Evolutionary conservation across 768 basidiomycete genomes (phyloP), one percentile per base, ranked within the genome.

Genomic region (Boletus reticuloceps): DNA sequence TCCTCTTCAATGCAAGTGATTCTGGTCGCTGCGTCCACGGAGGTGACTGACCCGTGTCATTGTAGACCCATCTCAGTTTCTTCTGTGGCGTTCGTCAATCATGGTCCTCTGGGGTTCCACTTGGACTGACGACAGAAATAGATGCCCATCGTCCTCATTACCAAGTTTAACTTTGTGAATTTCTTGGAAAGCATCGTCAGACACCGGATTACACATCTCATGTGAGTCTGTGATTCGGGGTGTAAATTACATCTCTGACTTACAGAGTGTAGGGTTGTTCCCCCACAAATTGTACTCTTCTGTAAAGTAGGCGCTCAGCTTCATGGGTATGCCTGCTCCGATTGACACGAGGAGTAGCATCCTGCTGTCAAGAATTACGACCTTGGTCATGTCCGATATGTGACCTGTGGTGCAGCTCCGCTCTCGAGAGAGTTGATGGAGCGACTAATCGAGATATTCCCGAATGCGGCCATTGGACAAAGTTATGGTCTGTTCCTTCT

Each of bases 371-470:
- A 72, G 57, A 66, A 72, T 16, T 73, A 74, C 50, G 73, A 78
- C 57, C 58, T 78, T 50, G 59, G 68, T 72, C 70, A 80, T 17
- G 58, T 72, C 32, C 66, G 65, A 42, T 72, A 67, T 58, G 57
- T 73, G 47, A 74, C 71, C 51, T 67, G 62, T 60, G 84, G 84
- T 22, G 85, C 85, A 25, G 85, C 84, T 9, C 85, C 85, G 42
- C 74, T 85, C 43, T 77, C 82, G 1, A 58, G 66, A 31, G 79
- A 83, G 57, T 62, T 82, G n/a, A 81, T 78, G 57, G 65, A 73
- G 34, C 75, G 74, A 58, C 69, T 84, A 25, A 63, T 64, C n/a
- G 65, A 74, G 38, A 58, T 79, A 34, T 77, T 86, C 34, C 85
- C 85, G 0, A 59, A 72, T 16, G 75, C 76, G 2, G 70, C 72